Evolutionary conservation across 1,284 basidiomycete genomes (phyloP), one percentile per base, ranked within the genome.

Genomic region (Pterula multifida): DNA sequence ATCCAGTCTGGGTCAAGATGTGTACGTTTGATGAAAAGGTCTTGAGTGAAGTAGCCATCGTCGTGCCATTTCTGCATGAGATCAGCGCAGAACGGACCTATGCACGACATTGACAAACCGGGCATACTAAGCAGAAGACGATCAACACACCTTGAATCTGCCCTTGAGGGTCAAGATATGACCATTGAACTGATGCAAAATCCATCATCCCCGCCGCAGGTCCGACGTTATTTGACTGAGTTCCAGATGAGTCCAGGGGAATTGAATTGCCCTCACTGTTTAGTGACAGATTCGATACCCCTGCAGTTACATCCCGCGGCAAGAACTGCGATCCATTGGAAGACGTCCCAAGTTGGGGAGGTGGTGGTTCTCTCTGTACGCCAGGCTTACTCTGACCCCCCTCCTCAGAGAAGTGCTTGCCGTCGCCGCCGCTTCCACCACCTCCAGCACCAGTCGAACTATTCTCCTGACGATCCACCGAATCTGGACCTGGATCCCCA

Each of bases 11-110:
- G 57, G 60, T 89, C 85, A 47, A 83, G 57, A 55, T 75, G 70
- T 11, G 75, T 81, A 47, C 91, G 82, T 60, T 85, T 90, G 76
- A 95, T 83, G 28, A 89, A 79, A 25, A 98, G 73, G 55, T 90
- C 83, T 45, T 81, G 71, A n/a, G 79, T 73, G 63, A 98, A 97
- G 69, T 96, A 98, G 13, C 85, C 85, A 61, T 87, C 88, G 50
- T 90, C 81, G 64, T 84, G 88, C 95, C 95, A 98, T 58, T 90
- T 90, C 68, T 98, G 93, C 95, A 98, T 98, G 53, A 88, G 64
- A 55, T 85, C 79, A 23, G 88, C 91, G 39, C 77, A 76, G 73
- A 98, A 98, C 1, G 95, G 95, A 49, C 92, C 91, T 92, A 55
- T 1, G 54, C 51, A 55, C 35, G 23, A 47, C 9, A 42, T 42